Evolutionary conservation across 257 asterid genomes (phyloP).

Genomic region (Solanum boliviense): DNA sequence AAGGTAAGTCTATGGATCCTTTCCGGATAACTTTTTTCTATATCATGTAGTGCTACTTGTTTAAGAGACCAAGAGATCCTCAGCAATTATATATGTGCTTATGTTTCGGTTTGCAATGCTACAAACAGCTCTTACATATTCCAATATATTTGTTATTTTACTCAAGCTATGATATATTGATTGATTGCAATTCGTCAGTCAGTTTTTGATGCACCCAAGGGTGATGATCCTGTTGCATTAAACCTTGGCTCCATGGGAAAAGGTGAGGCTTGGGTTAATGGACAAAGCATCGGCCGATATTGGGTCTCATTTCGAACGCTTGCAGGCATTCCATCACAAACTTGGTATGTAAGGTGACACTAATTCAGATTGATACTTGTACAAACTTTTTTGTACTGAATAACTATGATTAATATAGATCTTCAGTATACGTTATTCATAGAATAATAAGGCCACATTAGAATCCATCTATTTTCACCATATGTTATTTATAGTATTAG

Average conservation of each 20-base stretch:
- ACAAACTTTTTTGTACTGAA: not conserved
- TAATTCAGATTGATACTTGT: not conserved
- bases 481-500: not conserved
- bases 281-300: slow-evolving; percentile 74
- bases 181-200: slow-evolving; percentile 22
- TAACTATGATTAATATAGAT: not conserved
- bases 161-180: not conserved
- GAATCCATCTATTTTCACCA: not conserved
- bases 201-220: slow-evolving; percentile 51
- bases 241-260: slow-evolving; percentile 90
- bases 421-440: not conserved
- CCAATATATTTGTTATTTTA: not conserved
- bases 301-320: slow-evolving; percentile 62
- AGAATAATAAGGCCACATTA: not conserved
- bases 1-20: slow-evolving; percentile 35
- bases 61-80: not conserved
- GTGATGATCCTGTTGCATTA: slow-evolving; percentile 56
- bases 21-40: not conserved
- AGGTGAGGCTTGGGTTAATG: slow-evolving; percentile 76
- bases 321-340: slow-evolving; percentile 65
- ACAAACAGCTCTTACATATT: not conserved
- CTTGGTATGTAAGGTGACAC: slow-evolving; percentile 30
- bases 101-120: not conserved
- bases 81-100: not conserved
- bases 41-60: not conserved